phyloP scores from a whole-genome alignment of 2,329 filamentous ascomycete species.

The Mariannaea elegans region DNA sequence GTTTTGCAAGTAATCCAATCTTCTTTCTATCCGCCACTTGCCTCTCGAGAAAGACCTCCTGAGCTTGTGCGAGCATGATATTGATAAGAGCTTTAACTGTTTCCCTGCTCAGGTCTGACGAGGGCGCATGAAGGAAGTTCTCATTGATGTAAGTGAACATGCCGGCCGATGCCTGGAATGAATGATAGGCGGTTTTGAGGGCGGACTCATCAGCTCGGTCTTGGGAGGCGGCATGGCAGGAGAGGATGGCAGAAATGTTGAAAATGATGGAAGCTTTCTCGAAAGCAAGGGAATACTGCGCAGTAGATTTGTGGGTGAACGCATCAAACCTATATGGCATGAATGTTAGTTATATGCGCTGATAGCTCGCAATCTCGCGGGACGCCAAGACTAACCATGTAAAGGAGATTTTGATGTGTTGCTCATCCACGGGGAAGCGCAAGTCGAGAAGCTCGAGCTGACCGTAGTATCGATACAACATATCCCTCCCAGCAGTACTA shows the following conservation, averaged over 20 bases:
- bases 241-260: slow-evolving; percentile 97
- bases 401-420: slow-evolving; percentile 98
- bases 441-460: slow-evolving; percentile 95
- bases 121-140: slow-evolving; percentile 97
- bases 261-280: slow-evolving; percentile 99
- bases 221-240: slow-evolving; percentile 93
- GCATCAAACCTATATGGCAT: slow-evolving; percentile 84
- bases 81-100: slow-evolving; percentile 95
- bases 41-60: slow-evolving; percentile 98
- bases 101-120: slow-evolving; percentile 92
- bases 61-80: slow-evolving; percentile 93
- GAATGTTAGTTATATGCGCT: slow-evolving; percentile 15
- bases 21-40: slow-evolving; percentile 95
- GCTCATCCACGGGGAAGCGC: slow-evolving; percentile 96
- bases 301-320: slow-evolving; percentile 98
- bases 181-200: slow-evolving; percentile 96
- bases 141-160: slow-evolving; percentile 99
- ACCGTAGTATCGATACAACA: slow-evolving; percentile 97
- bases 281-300: slow-evolving; percentile 95
- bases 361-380: background rate
- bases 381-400: slow-evolving; percentile 74
- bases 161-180: slow-evolving; percentile 95
- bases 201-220: slow-evolving; percentile 91
- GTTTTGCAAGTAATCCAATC: slow-evolving; percentile 86
- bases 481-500: slow-evolving; percentile 89